A percentile compares a stretch with the other conserved stretches of the same genome.
phyloP scores from a whole-genome alignment of 495 filamentous ascomycete species.

The Schizothecium vesticola region DNA sequence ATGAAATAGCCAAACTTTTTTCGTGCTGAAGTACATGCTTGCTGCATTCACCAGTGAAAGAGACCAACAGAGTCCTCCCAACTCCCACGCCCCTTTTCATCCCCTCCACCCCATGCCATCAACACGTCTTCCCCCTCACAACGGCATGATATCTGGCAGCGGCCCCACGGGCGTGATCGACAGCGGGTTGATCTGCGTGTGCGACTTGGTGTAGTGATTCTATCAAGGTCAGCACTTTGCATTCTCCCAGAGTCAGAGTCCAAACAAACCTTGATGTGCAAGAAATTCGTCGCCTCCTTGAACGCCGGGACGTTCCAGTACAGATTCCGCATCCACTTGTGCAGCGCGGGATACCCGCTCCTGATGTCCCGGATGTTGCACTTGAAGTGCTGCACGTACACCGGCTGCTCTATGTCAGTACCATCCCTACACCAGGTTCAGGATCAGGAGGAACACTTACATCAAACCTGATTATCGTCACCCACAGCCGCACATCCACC shows the following conservation, averaged over 20 bases:
- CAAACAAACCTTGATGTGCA: slow-evolving; percentile 44
- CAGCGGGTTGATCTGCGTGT: slow-evolving; percentile 55
- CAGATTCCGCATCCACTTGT: slow-evolving; percentile 63
- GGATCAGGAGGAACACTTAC: slow-evolving; percentile 28
- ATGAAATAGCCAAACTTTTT: background rate
- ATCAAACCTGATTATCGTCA: slow-evolving; percentile 64
- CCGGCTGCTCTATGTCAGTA: slow-evolving; percentile 31
- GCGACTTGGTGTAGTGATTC: slow-evolving; percentile 48
- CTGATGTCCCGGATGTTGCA: slow-evolving; percentile 68
- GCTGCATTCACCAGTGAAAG: background rate
- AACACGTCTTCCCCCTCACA: slow-evolving; percentile 3
- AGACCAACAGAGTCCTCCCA: background rate
- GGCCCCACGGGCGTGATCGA: slow-evolving; percentile 63
- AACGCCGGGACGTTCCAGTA: slow-evolving; percentile 71
- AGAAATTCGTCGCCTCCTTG: slow-evolving; percentile 62
- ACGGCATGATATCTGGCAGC: slow-evolving; percentile 52
- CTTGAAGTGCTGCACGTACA: slow-evolving; percentile 63
- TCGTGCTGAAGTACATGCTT: background rate
- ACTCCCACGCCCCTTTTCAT: background rate
- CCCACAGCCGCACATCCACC: slow-evolving; percentile 59
- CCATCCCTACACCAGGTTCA: too few species aligned
- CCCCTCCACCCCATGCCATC: background rate
- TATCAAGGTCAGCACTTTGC: too few species aligned
- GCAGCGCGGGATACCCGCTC: slow-evolving; percentile 61
- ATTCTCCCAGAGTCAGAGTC: too few species aligned